A percentile compares a stretch with the other conserved stretches of the same genome.
These are phyloP conservation scores for Raphanus raphanistrum DNA, from an alignment of 345 rosid species.

Conservation along the genomic window DNA sequence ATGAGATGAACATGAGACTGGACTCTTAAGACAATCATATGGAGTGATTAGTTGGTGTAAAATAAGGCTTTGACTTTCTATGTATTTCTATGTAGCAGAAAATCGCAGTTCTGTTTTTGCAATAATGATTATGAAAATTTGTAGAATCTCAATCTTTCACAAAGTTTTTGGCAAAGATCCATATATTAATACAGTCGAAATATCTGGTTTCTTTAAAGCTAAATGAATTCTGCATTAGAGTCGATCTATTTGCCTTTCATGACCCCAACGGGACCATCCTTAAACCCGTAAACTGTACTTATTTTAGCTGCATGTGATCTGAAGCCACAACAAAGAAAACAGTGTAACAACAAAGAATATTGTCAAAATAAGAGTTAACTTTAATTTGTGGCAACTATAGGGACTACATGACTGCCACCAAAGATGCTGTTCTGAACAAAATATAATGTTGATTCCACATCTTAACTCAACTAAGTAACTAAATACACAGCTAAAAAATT, in stretches of 20 bases:
- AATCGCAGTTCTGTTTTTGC: not conserved
- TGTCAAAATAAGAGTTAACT: not conserved
- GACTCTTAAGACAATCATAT: not conserved
- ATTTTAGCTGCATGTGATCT: not conserved
- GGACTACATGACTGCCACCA: constrained; percentile 97
- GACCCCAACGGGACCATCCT: not conserved
- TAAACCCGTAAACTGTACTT: not conserved
- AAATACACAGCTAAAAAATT: not conserved
- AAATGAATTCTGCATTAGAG: not conserved
- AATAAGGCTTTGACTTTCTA: too few species aligned
- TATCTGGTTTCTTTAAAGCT: not conserved
- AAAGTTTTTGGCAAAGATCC: not conserved
- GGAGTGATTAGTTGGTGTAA: not conserved
- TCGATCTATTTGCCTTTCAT: not conserved
- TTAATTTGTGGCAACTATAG: constrained; percentile 44
- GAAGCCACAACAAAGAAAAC: not conserved
- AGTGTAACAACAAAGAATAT: not conserved
- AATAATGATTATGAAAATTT: not conserved
- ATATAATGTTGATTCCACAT: constrained; percentile 2
- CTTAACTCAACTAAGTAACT: not conserved
- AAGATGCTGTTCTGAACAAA: constrained; percentile 56
- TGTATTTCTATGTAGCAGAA: too few species aligned
- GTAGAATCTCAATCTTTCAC: not conserved
- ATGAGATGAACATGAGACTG: not conserved
- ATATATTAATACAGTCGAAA: not conserved